Evolutionary conservation across 2,329 filamentous ascomycete species (phyloP).

Genomic region (Epichloe elymi): DNA sequence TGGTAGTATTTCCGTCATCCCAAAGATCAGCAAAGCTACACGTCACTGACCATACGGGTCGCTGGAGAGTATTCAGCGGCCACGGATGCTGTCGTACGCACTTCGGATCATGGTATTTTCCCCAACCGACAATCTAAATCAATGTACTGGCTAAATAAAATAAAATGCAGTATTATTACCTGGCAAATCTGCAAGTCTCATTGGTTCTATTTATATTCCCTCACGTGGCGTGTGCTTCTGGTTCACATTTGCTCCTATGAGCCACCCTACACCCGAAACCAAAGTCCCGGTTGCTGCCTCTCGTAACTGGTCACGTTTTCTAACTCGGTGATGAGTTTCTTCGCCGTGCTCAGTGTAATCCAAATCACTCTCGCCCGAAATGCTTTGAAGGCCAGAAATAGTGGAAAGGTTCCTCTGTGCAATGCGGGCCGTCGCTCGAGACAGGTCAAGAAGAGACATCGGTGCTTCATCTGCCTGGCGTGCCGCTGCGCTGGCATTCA

Average conservation of each 20-base stretch:
- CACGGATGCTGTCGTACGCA: not conserved
- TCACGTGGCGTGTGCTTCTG: constrained; percentile 6
- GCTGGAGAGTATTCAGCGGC: not conserved
- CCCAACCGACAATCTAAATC: not conserved
- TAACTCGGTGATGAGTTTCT: constrained; percentile 28
- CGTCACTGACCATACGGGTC: not conserved
- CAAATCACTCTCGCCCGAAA: constrained; percentile 8
- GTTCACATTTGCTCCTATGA: constrained; percentile 41
- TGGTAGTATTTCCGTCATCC: not conserved
- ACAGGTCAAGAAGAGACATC: constrained; percentile 53
- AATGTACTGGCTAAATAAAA: not conserved
- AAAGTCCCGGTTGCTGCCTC: constrained; percentile 55
- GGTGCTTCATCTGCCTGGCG: constrained; percentile 40
- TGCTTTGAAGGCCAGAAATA: constrained; percentile 35
- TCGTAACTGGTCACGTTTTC: constrained; percentile 60
- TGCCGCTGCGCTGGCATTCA: constrained; percentile 20
- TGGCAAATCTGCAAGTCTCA: not conserved
- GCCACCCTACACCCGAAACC: constrained; percentile 54
- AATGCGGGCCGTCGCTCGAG: constrained; percentile 44
- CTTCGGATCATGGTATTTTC: not conserved
- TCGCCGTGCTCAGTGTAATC: constrained; percentile 13
- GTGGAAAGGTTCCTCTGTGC: constrained; percentile 46
- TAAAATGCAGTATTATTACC: not conserved
- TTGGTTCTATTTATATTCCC: not conserved
- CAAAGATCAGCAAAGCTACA: no score